phyloP scores from a whole-genome alignment of 129 eudicot genomes.

The Flaveria trinervia region DNA sequence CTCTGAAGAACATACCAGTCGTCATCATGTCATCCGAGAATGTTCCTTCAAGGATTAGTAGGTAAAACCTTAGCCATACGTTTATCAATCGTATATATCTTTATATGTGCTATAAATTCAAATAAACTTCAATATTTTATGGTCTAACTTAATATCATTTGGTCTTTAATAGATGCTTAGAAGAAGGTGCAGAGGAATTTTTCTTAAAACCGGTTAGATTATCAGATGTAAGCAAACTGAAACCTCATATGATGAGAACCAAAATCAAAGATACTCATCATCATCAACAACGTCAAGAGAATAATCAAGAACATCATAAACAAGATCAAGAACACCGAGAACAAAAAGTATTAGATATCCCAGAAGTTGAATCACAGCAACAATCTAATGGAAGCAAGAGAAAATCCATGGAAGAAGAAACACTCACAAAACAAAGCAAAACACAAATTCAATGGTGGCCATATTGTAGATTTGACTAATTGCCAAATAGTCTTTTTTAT shows the following conservation, averaged over 20 bases:
- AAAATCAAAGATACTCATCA: slow-evolving; percentile 39
- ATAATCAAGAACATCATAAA: slow-evolving; percentile 27
- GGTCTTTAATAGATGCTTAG: slow-evolving; percentile 63
- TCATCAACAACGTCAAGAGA: slow-evolving; percentile 28
- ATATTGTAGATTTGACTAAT: slow-evolving; percentile 45
- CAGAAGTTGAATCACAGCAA: slow-evolving; percentile 36
- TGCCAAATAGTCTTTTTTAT: slow-evolving; percentile 22
- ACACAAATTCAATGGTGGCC: slow-evolving; percentile 64
- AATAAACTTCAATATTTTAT: background rate
- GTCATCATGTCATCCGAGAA: slow-evolving; percentile 98
- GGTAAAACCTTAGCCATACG: slow-evolving; percentile 42
- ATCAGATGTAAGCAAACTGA: slow-evolving; percentile 79
- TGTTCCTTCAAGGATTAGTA: slow-evolving; percentile 84
- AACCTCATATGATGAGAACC: slow-evolving; percentile 79
- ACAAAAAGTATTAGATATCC: slow-evolving; percentile 15
- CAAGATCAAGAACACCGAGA: slow-evolving; percentile 19
- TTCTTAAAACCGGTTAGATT: slow-evolving; percentile 84
- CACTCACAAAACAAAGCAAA: slow-evolving; percentile 56
- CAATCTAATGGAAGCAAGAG: slow-evolving; percentile 56
- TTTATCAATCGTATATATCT: background rate
- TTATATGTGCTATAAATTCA: background rate
- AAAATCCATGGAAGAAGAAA: slow-evolving; percentile 61
- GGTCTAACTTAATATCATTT: slow-evolving; percentile 17
- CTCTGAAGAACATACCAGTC: slow-evolving; percentile 78
- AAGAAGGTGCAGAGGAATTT: slow-evolving; percentile 96